These are phyloP conservation scores for Nicotiana attenuata DNA, from an alignment of 257 asterid genomes.

Conservation along the genomic window DNA sequence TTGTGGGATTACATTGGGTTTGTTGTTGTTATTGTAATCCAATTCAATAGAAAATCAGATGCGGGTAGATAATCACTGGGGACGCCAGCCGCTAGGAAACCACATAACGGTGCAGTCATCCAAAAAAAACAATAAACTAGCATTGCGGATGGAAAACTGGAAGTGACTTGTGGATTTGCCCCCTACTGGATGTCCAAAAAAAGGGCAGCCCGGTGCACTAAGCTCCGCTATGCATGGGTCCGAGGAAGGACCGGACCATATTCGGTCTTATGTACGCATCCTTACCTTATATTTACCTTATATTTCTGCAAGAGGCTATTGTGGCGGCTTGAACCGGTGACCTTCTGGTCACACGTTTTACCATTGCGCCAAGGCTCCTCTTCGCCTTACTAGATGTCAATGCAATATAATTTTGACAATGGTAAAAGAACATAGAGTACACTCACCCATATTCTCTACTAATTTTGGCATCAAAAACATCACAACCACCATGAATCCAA, in stretches of 20 bases:
- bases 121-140: background rate
- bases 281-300: too few species aligned
- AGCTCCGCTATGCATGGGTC: too few species aligned
- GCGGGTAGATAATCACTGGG: background rate
- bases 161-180: background rate
- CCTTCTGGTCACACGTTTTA: too few species aligned
- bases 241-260: too few species aligned
- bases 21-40: background rate
- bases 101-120: background rate
- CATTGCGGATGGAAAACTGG: background rate
- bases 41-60: background rate
- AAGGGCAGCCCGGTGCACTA: too few species aligned
- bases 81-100: background rate
- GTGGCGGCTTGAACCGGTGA: too few species aligned
- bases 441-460: slow-evolving; percentile 73
- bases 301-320: too few species aligned
- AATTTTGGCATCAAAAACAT: slow-evolving; percentile 95
- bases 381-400: background rate
- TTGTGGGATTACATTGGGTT: too few species aligned
- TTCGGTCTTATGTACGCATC: too few species aligned
- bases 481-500: slow-evolving; percentile 91
- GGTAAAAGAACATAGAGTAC: background rate
- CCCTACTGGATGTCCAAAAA: background rate
- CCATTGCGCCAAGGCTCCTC: too few species aligned
- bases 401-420: background rate